Base-by-base conservation (phyloP, 2,329 filamentous ascomycete genomes). In the Ophiostoma pallidulum region DNA sequence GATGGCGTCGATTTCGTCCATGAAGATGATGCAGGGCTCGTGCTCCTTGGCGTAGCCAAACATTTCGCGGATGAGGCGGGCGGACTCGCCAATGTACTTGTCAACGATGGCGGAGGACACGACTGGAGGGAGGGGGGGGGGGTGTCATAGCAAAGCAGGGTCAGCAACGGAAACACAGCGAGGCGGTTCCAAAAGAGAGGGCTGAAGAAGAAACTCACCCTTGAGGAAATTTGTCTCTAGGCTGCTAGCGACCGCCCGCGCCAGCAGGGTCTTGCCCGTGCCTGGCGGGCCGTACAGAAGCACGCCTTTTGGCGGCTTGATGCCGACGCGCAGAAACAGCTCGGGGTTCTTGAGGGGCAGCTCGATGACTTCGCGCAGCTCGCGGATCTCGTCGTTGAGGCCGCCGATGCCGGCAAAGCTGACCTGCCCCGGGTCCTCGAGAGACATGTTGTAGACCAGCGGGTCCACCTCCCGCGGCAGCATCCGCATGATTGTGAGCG, bases 1-100 rank as follows among this genome's bases (percentile, higher is more conserved):
- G 61, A 98, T 98, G 62, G 92, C 92, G 63, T 98, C 92, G 63
- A 98, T 98, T 70, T 98, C 92, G 74, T 98, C 94, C 92, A 98
- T 98, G 78, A 98, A 98, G 70, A 98, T 98, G 67, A 98, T 98
- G 67, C 92, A 98, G 33, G 92, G 92, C 68, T 98, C 92, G 66
- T 98, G 92, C 66, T 98, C 94, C 70, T 96, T 97, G 60, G 94
- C 92, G 62, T 98, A 98, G 50, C 92, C 94, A 62, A 98, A 98
- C 94, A 98, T 98, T 68, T 98, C 92, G 65, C 92, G 83, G 61
- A 98, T 98, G 56, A 98, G 74, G 56, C 94, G 84, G 32, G 92
- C 92, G 10, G 92, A 98, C 70, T 98, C 92, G 66, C 92, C 92
- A 55, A 98, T 98, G 64, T 98, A 98, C 68, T 98, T 98, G 75